Base-by-base conservation (phyloP, 345 rosid genomes). In the Pistacia vera region DNA sequence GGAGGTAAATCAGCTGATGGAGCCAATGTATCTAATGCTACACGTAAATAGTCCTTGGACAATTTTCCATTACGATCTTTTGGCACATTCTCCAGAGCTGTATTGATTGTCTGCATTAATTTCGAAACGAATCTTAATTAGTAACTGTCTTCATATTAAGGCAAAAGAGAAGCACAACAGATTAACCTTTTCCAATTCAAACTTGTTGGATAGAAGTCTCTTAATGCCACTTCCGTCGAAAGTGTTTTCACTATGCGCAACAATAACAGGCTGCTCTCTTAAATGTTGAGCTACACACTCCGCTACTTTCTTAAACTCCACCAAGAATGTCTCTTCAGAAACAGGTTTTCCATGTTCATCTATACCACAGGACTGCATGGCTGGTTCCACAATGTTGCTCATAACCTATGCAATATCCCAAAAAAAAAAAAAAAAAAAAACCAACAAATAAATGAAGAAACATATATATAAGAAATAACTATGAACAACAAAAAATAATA, bases 261-360 rank as follows among this genome's bases (percentile, higher is more conserved):
- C 99, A 52, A 97, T 94, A 77, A 94, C 95, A 3, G 97, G 99
- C 81, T 92, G 97, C 79, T 97, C 98, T 78, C 85, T 88, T 54
- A 97, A 98, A 84, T 71, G 86, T 64, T 83, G 92, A 75, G 93
- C 97, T 73, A 97, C 83, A 10, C n/a, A 18, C 66, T 88, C 91
- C 10, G 88, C 89, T 56, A 89, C 88, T 80, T 83, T 86, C 83
- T 82, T 97, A 75, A 97, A 92, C 76, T 84, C 90, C 70, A 61
- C 88, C 86, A 91, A 76, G 82, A 92, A 87, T 36, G 75, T 80
- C 68, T 87, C 92, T 72, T 91, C 85, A 10, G 92, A 82, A 35
- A 80, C 70, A 11, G 83, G 83, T 51, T 85, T 80, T 60, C 82
- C 91, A 63, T 68, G 75, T 51, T 86, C 84, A 67, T 73, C 71